These are phyloP conservation scores for Pleurozium schreberi DNA, from an alignment of 225 moss, liverwort and hornwort genomes.

Conservation along the genomic window DNA sequence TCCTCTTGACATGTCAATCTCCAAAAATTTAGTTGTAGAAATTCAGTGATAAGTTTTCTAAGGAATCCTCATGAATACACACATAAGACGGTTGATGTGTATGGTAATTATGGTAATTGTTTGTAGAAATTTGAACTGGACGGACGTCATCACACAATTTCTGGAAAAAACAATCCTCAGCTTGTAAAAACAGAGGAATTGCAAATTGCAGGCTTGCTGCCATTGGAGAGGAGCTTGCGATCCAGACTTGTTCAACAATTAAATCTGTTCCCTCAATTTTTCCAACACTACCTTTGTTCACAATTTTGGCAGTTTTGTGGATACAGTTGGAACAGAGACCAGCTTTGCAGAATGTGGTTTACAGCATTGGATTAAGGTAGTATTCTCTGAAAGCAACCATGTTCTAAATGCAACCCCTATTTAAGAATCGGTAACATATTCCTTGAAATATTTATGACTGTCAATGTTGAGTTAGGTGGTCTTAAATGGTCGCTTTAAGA, in stretches of 20 bases:
- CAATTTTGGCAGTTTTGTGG: background rate
- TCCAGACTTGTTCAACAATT: background rate
- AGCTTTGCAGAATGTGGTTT: background rate
- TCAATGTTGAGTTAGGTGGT: no score
- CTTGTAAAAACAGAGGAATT: background rate
- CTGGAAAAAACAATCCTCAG: background rate
- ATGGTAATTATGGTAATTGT: background rate
- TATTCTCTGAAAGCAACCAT: no score
- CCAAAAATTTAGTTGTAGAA: background rate
- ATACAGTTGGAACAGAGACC: background rate
- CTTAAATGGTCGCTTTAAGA: no score
- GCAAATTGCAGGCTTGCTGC: background rate
- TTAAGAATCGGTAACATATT: no score
- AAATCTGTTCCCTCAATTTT: background rate
- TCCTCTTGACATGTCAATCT: background rate
- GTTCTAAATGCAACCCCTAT: no score
- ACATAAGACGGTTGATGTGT: background rate
- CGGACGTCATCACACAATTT: background rate
- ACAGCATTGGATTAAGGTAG: background rate
- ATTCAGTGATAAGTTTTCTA: background rate
- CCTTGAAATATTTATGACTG: no score
- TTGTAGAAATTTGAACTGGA: background rate
- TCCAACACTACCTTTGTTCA: background rate
- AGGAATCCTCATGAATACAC: no score
- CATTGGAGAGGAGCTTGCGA: background rate